These are phyloP conservation scores for Pyracantha coccinea DNA, from an alignment of 331 rosid genomes.

Conservation along the genomic window DNA sequence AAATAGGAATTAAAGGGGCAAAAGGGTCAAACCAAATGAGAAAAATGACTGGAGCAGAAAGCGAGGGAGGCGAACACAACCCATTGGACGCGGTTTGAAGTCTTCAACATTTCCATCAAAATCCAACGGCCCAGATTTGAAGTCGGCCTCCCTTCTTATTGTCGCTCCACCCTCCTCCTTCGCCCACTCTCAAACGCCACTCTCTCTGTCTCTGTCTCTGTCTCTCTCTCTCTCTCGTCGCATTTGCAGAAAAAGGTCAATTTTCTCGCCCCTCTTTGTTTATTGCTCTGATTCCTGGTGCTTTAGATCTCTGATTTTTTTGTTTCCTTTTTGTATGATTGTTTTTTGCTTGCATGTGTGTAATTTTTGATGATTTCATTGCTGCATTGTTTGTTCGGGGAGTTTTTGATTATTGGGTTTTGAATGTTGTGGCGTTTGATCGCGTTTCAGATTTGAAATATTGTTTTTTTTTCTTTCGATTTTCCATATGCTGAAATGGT, in stretches of 20 bases:
- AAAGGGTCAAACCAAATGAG: background rate
- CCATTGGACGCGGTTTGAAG: conserved; percentile 17
- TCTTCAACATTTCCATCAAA: background rate
- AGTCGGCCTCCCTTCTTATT: conserved; percentile 18
- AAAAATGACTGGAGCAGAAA: conserved; percentile 14
- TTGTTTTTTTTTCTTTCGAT: background rate
- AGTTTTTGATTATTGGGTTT: background rate
- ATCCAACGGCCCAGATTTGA: conserved; percentile 49
- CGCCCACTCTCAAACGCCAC: conserved; percentile 5
- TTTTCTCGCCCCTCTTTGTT: background rate
- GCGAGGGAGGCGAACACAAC: conserved; percentile 2
- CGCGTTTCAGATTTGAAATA: background rate
- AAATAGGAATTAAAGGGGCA: background rate
- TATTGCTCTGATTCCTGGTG: conserved; percentile 1
- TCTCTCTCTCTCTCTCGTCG: conserved; percentile 26
- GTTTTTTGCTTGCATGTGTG: too few species aligned
- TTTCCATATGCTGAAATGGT: background rate
- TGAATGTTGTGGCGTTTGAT: background rate
- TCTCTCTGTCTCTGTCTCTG: conserved; percentile 11
- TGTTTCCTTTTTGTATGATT: too few species aligned
- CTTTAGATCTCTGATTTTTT: background rate
- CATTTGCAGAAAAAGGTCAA: conserved; percentile 39
- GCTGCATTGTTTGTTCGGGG: conserved; percentile 1
- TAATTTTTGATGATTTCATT: background rate
- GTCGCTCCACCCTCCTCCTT: background rate